Percentiles rank a stretch among this genome's conserved stretches.
Evolutionary conservation across 2,329 filamentous ascomycete genomes (phyloP).

Genomic region (Cladosporium velox): DNA sequence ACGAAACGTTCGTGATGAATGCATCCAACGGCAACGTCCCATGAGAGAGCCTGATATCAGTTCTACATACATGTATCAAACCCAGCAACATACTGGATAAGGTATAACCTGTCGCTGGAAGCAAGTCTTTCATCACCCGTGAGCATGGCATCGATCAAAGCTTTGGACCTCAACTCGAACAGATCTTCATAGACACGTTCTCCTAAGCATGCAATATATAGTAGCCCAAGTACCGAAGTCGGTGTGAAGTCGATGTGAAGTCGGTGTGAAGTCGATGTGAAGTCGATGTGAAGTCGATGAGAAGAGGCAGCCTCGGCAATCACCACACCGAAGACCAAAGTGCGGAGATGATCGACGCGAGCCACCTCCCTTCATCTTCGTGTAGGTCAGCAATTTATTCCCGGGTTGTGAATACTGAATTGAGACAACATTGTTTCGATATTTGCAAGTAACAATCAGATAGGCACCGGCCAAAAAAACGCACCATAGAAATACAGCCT

Average conservation of each 20-base stretch:
- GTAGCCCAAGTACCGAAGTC: neutral
- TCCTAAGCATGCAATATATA: neutral
- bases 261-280: neutral
- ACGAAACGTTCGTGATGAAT: neutral
- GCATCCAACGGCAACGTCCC: neutral
- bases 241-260: neutral
- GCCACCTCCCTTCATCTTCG: neutral
- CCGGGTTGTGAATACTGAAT: neutral
- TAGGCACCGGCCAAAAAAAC: neutral
- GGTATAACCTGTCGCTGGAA: neutral
- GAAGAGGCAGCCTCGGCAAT: slow-evolving; percentile 15
- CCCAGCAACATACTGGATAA: neutral
- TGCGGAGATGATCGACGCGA: slow-evolving; percentile 10
- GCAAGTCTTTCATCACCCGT: neutral
- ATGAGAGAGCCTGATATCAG: neutral
- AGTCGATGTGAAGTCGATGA: neutral
- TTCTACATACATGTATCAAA: neutral
- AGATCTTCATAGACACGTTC: neutral
- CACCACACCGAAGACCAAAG: slow-evolving; percentile 1
- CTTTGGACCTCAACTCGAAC: neutral
- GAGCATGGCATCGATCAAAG: neutral
- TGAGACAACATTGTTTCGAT: neutral
- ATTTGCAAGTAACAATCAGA: neutral
- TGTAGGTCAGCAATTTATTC: slow-evolving; percentile 13
- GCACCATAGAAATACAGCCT: neutral